Evolutionary conservation across 805 yeast species (phyloP), one percentile per base, ranked within the genome.

Genomic region (Candida gorgasii): DNA sequence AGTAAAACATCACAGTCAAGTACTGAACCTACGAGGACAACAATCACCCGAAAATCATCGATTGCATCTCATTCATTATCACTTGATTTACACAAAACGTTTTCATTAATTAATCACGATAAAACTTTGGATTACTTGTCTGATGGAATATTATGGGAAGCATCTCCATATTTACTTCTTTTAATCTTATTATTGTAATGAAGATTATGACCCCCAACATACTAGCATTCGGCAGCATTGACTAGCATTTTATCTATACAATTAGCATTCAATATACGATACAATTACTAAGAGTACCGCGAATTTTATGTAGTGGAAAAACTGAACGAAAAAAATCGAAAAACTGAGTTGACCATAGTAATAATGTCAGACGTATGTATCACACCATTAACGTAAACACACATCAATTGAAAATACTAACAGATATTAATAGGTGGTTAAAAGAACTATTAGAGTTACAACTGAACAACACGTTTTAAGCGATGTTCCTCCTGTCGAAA

Each of bases 361-460:
- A 24, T 6, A 34, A 48, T 48, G 51, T 43, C 51, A 30, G 52
- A 48, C 12, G 52, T 48, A 48, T 36, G 50, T 45, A 39, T 5
- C 3, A 11, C 23, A 32, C 6, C 13, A 11, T 24, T 24, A 24
- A 24, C n/a, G n/a, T 6, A 15, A 34, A 16, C 16, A 19, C 20
- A 4, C 27, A 28, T 37, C 26, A 38, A 31, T 22, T 8, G 12
- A 3, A 2, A 11, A 42, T 50, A 54, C 58, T 54, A 56, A 56
- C 58, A 12, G 9, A 3, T 34, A 26, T 8, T 23, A 37, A 11
- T 24, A 40, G 36, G 47, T 77, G 77, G 85, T 86, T 29, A 84
- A 88, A 67, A 82, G 98, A 73, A 88, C 92, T 14, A 79, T 90
- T 44, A 83, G 96, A 65, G 79, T 90, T 55, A 85, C 88, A 44